These are phyloP conservation scores for Onygenales sp. DNA, from an alignment of 2,329 filamentous ascomycete genomes.

Conservation along the genomic window DNA sequence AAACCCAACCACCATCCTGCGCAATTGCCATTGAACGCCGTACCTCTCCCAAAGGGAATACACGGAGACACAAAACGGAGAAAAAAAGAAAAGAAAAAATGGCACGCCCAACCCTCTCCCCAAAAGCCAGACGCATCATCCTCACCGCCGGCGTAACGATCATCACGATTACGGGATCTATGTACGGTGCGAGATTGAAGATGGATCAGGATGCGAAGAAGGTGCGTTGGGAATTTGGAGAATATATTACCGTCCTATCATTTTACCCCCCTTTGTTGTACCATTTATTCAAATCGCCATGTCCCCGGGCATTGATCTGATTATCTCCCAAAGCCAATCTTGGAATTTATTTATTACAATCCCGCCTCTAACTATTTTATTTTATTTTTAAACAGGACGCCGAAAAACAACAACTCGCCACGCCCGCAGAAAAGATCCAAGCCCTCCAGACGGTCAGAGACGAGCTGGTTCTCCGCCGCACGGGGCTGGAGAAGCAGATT, in stretches of 20 bases:
- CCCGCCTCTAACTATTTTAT: slow-evolving; percentile 1
- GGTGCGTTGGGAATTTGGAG: slow-evolving; percentile 4
- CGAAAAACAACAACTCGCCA: slow-evolving; percentile 40
- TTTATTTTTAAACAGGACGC: slow-evolving; percentile 26
- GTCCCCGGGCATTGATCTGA: not conserved
- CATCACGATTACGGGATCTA: slow-evolving; percentile 47
- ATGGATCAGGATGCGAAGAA: slow-evolving; percentile 16
- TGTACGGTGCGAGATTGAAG: slow-evolving; percentile 49
- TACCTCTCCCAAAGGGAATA: not conserved
- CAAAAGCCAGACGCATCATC: slow-evolving; percentile 40
- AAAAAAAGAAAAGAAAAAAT: not conserved
- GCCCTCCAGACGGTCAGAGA: slow-evolving; percentile 42
- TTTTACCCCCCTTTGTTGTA: not conserved
- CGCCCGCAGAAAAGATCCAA: slow-evolving; percentile 46
- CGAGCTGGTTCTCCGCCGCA: slow-evolving; percentile 42
- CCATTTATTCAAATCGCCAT: not conserved
- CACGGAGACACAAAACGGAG: too few species aligned
- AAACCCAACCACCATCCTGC: too few species aligned
- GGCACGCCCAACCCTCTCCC: slow-evolving; percentile 13
- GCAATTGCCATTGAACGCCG: too few species aligned
- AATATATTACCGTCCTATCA: not conserved
- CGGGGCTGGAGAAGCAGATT: slow-evolving; percentile 49
- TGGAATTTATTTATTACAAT: too few species aligned
- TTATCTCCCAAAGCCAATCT: not conserved
- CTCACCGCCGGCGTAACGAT: slow-evolving; percentile 47